Conservation (phyloP, 257 asterid genomes). For the Voacanga thouarsii region DNA sequence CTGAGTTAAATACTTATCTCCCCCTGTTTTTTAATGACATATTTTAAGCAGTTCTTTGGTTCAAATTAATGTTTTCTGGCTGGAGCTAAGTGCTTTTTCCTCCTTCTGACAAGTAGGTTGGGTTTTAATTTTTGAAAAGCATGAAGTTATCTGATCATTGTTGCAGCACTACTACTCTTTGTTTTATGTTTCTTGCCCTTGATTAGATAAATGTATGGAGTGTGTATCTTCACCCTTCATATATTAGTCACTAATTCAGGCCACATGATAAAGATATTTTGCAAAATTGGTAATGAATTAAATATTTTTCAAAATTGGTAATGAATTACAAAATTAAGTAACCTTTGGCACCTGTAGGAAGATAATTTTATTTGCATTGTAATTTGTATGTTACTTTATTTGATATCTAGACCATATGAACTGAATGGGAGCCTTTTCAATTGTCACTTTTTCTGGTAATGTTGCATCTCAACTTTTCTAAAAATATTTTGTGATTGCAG, state of each 20-base stretch:
- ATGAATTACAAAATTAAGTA: background rate
- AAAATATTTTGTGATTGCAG: slow-evolving; percentile 37
- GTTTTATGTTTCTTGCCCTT: background rate
- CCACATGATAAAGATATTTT: background rate
- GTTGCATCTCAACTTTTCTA: background rate
- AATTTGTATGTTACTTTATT: background rate
- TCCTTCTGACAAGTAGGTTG: background rate
- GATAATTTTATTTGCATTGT: background rate
- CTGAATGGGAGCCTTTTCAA: background rate
- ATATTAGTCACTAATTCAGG: background rate
- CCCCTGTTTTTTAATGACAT: background rate
- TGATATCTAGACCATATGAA: background rate
- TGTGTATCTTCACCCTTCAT: background rate
- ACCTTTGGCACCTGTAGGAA: background rate
- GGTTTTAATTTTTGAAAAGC: background rate
- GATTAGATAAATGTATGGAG: background rate
- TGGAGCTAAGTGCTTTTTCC: background rate
- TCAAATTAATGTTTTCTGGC: background rate
- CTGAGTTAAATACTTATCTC: background rate
- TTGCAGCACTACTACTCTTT: background rate
- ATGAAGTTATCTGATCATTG: background rate
- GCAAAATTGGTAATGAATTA: background rate
- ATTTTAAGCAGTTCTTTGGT: background rate
- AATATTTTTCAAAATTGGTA: background rate
- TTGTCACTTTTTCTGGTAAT: background rate